Percentiles rank a stretch among this genome's conserved stretches.
Evolutionary conservation across 108 stramenopile species (phyloP).

Genomic region (Skeletonema menzelii): DNA sequence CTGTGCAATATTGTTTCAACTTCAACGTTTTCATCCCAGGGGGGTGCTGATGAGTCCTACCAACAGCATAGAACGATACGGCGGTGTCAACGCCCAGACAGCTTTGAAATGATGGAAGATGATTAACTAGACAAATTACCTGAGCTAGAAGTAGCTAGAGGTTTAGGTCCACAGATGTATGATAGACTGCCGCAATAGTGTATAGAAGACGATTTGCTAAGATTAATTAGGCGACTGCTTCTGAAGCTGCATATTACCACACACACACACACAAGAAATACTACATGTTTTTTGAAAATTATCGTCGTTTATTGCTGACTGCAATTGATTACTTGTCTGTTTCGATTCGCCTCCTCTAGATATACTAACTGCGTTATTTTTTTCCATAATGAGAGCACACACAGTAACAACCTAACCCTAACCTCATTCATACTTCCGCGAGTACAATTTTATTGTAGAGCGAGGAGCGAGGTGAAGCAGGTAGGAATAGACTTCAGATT

Average conservation of each 20-base stretch:
- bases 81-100: conserved; percentile 32
- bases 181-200: background rate
- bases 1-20: background rate
- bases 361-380: too few species aligned
- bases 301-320: too few species aligned
- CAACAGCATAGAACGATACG: conserved; percentile 32
- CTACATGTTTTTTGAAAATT: background rate
- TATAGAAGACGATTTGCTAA: background rate
- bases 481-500: too few species aligned
- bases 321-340: too few species aligned
- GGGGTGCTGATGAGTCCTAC: conserved; percentile 16
- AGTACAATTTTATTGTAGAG: too few species aligned
- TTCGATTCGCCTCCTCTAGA: too few species aligned
- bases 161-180: background rate
- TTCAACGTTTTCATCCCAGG: background rate
- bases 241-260: background rate
- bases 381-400: too few species aligned
- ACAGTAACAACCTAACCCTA: too few species aligned
- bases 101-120: conserved; percentile 50
- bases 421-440: too few species aligned
- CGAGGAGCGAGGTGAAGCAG: too few species aligned
- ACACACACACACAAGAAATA: background rate
- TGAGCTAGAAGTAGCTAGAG: background rate
- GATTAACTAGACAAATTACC: background rate
- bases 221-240: background rate